Evolutionary conservation across 2,329 filamentous ascomycete genomes (phyloP).

Genomic region (Arthrobotrys sinensis): DNA sequence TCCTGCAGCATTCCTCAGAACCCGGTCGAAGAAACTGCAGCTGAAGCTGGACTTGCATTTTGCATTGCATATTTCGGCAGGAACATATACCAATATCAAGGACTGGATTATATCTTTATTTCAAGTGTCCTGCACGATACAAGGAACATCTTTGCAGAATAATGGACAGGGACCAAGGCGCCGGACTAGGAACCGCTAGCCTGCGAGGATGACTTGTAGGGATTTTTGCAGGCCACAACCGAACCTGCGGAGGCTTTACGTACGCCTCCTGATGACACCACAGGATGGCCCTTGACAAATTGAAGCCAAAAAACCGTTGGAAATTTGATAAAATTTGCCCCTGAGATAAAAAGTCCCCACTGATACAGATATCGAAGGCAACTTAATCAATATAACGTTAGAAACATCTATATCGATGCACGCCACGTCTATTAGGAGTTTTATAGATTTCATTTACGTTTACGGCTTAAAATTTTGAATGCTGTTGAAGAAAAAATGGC

Average conservation of each 20-base stretch:
- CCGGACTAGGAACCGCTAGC: constrained; percentile 22
- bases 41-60: constrained; percentile 22
- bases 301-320: constrained; percentile 49
- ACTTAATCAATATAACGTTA: constrained; percentile 48
- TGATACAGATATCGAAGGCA: constrained; percentile 5
- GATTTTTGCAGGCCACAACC: constrained; percentile 25
- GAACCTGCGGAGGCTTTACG: constrained; percentile 36
- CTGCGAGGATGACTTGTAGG: constrained; percentile 46
- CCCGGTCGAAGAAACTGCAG: constrained; percentile 15
- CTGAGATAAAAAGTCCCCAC: constrained; percentile 35
- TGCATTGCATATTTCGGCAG: constrained; percentile 32
- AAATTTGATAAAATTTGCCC: constrained; percentile 52
- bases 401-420: constrained; percentile 39
- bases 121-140: constrained; percentile 35
- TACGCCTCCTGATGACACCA: constrained; percentile 38
- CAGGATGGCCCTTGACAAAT: constrained; percentile 36
- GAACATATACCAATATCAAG: constrained; percentile 29
- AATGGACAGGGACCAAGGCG: constrained; percentile 20
- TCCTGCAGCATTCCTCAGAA: constrained; percentile 40
- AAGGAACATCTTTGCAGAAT: constrained; percentile 41
- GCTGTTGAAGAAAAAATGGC: background rate
- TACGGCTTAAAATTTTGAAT: background rate
- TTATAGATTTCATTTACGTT: constrained; percentile 3
- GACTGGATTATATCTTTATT: constrained; percentile 35
- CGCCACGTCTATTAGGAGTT: constrained; percentile 41